Conservation (phyloP, 225 moss, liverwort and hornwort species). For the Ulota crispa region DNA sequence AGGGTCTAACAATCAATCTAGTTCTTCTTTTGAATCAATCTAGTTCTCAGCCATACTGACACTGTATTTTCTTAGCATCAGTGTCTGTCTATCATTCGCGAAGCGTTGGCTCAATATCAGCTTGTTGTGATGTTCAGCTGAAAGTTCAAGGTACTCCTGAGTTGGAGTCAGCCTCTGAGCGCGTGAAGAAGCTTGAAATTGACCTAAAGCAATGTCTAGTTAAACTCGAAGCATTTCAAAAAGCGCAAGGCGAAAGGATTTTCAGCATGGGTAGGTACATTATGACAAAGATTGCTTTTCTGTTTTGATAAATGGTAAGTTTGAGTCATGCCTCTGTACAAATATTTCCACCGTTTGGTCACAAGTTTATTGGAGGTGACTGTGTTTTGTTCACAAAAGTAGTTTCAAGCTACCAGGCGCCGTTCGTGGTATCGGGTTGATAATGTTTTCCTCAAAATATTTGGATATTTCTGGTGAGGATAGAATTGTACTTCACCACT, state of each 20-base stretch:
- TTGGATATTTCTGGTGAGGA: background rate
- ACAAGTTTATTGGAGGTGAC: background rate
- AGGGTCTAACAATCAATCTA: background rate
- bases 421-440: background rate
- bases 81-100: conserved; percentile 4
- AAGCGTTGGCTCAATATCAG: conserved; percentile 12
- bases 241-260: conserved; percentile 57
- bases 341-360: background rate
- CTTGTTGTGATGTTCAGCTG: conserved; percentile 37
- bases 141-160: conserved; percentile 41
- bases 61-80: conserved; percentile 2
- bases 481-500: background rate
- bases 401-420: background rate
- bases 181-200: conserved; percentile 43
- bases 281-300: conserved; percentile 3
- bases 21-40: background rate
- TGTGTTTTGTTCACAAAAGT: conserved; percentile 4
- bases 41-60: background rate
- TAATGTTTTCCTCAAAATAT: background rate
- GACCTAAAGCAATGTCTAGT: conserved; percentile 41
- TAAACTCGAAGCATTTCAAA: conserved; percentile 54
- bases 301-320: conserved; percentile 9
- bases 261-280: conserved; percentile 61
- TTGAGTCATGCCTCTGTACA: background rate
- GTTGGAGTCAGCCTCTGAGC: conserved; percentile 31